Percentiles rank a stretch among this genome's conserved stretches.
Evolutionary conservation across 139 green algal genomes (phyloP).

Genomic region (Micractinium conductrix): DNA sequence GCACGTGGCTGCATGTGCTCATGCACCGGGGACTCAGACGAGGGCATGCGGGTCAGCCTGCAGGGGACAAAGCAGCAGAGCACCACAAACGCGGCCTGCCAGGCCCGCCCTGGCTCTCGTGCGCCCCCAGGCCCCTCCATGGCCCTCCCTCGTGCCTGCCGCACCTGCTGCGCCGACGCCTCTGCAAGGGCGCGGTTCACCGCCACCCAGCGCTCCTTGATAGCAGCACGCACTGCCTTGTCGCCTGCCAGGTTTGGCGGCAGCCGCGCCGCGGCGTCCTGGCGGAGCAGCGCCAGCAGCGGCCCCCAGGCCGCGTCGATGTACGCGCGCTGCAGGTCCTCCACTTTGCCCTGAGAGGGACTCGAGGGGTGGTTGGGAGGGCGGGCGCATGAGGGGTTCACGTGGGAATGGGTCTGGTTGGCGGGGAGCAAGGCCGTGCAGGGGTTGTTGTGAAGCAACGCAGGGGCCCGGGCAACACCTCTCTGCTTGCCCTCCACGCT

Average conservation of each 20-base stretch:
- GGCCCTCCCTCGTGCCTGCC: neutral
- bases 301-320: neutral
- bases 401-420: neutral
- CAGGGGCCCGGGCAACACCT: too few species aligned
- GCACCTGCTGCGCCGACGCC: slow-evolving; percentile 22
- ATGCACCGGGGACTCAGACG: too few species aligned
- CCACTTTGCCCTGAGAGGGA: slow-evolving; percentile 9
- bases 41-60: too few species aligned
- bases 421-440: neutral
- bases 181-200: slow-evolving; percentile 30
- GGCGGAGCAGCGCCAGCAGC: slow-evolving; percentile 26
- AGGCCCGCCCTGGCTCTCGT: too few species aligned
- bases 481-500: too few species aligned
- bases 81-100: too few species aligned
- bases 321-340: slow-evolving; percentile 13
- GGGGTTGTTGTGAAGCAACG: too few species aligned
- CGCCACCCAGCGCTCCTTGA: slow-evolving; percentile 27
- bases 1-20: too few species aligned
- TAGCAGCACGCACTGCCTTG: slow-evolving; percentile 21
- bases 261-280: neutral
- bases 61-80: neutral
- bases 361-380: neutral
- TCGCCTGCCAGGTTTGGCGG: neutral
- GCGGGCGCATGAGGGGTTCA: neutral
- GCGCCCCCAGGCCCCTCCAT: too few species aligned